phyloP scores from a whole-genome alignment of 164 flowering plant species.

The Magnolia changhungtana region DNA sequence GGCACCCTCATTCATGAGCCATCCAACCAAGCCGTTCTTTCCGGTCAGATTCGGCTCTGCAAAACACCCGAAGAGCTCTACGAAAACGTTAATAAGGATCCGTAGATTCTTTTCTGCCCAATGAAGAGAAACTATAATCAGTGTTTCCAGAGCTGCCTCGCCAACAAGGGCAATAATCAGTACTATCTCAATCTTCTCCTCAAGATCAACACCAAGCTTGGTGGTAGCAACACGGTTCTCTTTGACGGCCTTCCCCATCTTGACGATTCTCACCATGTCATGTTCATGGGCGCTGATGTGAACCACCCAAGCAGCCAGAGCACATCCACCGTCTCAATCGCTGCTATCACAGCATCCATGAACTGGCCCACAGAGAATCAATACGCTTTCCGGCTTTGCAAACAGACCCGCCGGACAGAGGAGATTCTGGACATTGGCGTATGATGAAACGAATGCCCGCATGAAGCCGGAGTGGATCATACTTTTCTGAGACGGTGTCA shows the following conservation, averaged over 20 bases:
- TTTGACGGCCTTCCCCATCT: conserved; percentile 42
- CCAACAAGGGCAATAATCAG: conserved; percentile 20
- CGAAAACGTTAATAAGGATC: background rate
- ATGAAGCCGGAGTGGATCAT: conserved; percentile 51
- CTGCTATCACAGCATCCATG: conserved; percentile 69
- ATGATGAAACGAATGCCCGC: conserved; percentile 28
- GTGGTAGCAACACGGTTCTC: conserved; percentile 77
- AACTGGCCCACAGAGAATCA: conserved; percentile 83
- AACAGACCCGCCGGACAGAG: conserved; percentile 47
- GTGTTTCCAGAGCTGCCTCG: conserved; percentile 43
- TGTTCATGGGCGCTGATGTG: conserved; percentile 88
- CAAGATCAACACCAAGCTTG: conserved; percentile 84
- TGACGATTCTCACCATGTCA: conserved; percentile 34
- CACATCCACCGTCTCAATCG: conserved; percentile 59
- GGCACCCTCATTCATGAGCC: background rate
- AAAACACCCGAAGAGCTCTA: background rate
- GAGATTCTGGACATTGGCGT: conserved; percentile 50
- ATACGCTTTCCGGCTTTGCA: conserved; percentile 53
- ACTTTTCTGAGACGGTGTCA: conserved; percentile 82
- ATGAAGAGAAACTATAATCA: conserved; percentile 18
- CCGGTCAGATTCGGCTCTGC: background rate
- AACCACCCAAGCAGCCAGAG: conserved; percentile 63
- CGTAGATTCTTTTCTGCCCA: background rate
- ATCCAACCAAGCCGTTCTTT: background rate
- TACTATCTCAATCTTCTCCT: conserved; percentile 65